phyloP scores from a whole-genome alignment of 2,329 filamentous ascomycete species.

The Knoxdaviesia proteae region DNA sequence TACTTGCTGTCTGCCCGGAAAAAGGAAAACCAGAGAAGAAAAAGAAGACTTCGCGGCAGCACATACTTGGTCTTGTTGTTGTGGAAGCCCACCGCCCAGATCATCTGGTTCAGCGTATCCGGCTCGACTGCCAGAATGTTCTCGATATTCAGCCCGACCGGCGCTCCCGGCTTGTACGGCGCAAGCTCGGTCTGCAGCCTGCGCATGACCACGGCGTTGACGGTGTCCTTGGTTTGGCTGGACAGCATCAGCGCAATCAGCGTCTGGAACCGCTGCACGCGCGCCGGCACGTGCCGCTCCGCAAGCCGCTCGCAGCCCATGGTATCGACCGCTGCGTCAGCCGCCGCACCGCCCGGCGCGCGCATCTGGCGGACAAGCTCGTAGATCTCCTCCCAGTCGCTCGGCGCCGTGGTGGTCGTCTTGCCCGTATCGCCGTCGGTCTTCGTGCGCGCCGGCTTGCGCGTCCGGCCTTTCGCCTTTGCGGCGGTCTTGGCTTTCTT shows the following conservation, averaged over 20 bases:
- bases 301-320: slow-evolving; percentile 84
- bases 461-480: slow-evolving; percentile 9
- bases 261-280: slow-evolving; percentile 60
- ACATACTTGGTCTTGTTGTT: slow-evolving; percentile 73
- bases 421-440: slow-evolving; percentile 18
- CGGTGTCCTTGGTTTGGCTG: slow-evolving; percentile 82
- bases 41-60: not conserved
- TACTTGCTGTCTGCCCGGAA: no score
- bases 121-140: slow-evolving; percentile 58
- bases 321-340: slow-evolving; percentile 78
- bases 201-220: slow-evolving; percentile 66
- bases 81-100: slow-evolving; percentile 75
- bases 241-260: slow-evolving; percentile 78
- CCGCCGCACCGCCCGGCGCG: slow-evolving; percentile 26
- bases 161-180: slow-evolving; percentile 21
- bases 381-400: slow-evolving; percentile 74
- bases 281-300: slow-evolving; percentile 22
- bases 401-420: slow-evolving; percentile 32
- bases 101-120: slow-evolving; percentile 46
- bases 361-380: slow-evolving; percentile 59
- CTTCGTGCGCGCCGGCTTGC: slow-evolving; percentile 25
- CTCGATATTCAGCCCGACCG: slow-evolving; percentile 44
- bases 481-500: slow-evolving; percentile 1
- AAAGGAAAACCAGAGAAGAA: not conserved
- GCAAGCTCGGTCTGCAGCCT: slow-evolving; percentile 56